These are phyloP conservation scores for Plasmodium adleri DNA, from an alignment of 169 alveolate genomes.

Conservation along the genomic window DNA sequence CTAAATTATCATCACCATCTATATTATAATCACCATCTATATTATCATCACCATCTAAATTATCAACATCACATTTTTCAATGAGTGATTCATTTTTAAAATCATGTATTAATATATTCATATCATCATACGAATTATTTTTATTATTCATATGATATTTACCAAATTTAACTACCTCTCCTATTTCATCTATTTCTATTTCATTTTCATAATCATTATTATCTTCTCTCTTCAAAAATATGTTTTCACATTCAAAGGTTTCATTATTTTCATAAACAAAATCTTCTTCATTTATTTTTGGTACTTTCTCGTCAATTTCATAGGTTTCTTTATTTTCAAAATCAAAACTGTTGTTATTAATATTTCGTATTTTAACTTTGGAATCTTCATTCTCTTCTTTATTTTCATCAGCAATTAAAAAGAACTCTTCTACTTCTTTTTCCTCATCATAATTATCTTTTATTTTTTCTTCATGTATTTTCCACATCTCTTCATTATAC, in stretches of 20 bases:
- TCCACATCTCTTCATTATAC: not conserved
- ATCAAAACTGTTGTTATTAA: not conserved
- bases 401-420: not conserved
- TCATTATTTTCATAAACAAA: not conserved
- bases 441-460: not conserved
- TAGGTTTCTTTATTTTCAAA: conserved; percentile 6
- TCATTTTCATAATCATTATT: not conserved
- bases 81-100: too few species aligned
- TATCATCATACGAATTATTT: too few species aligned
- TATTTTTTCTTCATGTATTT: not conserved
- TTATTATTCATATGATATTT: not conserved
- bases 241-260: not conserved
- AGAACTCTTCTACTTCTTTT: not conserved
- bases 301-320: not conserved
- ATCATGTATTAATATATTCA: too few species aligned
- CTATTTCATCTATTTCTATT: too few species aligned
- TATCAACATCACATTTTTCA: too few species aligned
- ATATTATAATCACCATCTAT: too few species aligned
- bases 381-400: not conserved
- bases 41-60: too few species aligned
- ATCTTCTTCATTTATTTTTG: conserved; percentile 1
- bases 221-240: not conserved
- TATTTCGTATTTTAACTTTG: not conserved
- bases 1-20: too few species aligned
- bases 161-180: not conserved